phyloP scores from a whole-genome alignment of 2,329 filamentous ascomycete species.

The Pseudogymnoascus sp. region DNA sequence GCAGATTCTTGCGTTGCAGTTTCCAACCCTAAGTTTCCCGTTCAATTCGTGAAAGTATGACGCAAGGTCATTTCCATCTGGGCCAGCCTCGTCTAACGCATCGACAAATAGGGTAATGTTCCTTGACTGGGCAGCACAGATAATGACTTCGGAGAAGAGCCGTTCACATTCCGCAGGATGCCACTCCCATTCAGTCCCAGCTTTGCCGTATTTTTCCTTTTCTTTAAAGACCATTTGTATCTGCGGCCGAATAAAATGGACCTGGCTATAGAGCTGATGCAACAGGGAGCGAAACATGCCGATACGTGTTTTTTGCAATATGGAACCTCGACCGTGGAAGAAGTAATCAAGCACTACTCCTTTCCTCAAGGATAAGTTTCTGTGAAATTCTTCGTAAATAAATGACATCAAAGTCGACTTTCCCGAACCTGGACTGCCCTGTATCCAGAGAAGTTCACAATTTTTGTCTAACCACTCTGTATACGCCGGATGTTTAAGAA shows the following conservation, averaged over 20 bases:
- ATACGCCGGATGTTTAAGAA: constrained; percentile 24
- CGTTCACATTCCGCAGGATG: constrained; percentile 12
- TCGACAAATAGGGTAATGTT: constrained; percentile 21
- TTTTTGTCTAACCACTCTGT: constrained; percentile 19
- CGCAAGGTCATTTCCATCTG: constrained; percentile 17
- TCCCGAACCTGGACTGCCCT: constrained; percentile 34
- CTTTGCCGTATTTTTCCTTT: constrained; percentile 11
- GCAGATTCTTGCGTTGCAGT: constrained; percentile 13
- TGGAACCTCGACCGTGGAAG: constrained; percentile 29
- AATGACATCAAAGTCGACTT: constrained; percentile 34
- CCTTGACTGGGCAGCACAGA: background rate
- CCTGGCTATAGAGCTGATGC: constrained; percentile 24
- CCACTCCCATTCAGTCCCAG: constrained; percentile 16
- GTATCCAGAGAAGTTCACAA: constrained; percentile 31
- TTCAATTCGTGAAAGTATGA: constrained; percentile 15
- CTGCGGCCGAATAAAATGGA: background rate
- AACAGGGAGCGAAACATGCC: constrained; percentile 32
- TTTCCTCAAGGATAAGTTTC: background rate
- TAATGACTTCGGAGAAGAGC: constrained; percentile 11
- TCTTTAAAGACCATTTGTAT: constrained; percentile 13
- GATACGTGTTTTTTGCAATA: constrained; percentile 28
- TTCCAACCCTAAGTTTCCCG: background rate
- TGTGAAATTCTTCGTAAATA: constrained; percentile 26
- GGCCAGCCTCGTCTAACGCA: constrained; percentile 22
- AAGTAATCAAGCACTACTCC: constrained; percentile 30